phyloP scores from a whole-genome alignment of 805 yeast species.

The Candida coquimbonensis region DNA sequence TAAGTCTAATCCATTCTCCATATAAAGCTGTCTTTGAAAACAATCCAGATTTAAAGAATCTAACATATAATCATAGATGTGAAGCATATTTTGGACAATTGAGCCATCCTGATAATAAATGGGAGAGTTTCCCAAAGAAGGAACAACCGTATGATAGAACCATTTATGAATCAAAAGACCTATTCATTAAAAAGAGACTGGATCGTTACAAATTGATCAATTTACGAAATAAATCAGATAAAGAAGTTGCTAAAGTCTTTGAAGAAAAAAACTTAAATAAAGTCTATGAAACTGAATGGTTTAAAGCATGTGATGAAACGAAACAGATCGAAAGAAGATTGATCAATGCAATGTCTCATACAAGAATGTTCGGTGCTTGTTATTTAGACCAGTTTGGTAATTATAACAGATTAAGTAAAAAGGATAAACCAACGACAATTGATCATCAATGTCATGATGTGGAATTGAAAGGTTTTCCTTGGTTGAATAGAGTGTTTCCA shows the following conservation, averaged over 20 bases:
- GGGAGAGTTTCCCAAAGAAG: slow-evolving; percentile 18
- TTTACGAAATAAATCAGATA: slow-evolving; percentile 4
- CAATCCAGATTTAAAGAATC: not conserved
- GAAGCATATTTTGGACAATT: slow-evolving; percentile 24
- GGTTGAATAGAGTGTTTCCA: slow-evolving; percentile 32
- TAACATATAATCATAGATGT: slow-evolving; percentile 20
- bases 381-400: slow-evolving; percentile 18
- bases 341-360: slow-evolving; percentile 20
- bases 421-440: not conserved
- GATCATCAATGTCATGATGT: slow-evolving; percentile 24
- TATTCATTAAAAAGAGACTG: slow-evolving; percentile 12
- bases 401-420: slow-evolving; percentile 1
- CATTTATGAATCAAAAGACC: slow-evolving; percentile 17
- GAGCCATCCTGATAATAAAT: slow-evolving; percentile 12
- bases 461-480: slow-evolving; percentile 32
- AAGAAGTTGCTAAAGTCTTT: slow-evolving; percentile 11
- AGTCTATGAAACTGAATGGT: slow-evolving; percentile 12
- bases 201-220: slow-evolving; percentile 8
- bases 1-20: not conserved
- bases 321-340: slow-evolving; percentile 18
- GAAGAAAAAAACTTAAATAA: slow-evolving; percentile 11
- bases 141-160: slow-evolving; percentile 14
- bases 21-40: not conserved
- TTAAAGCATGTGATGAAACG: slow-evolving; percentile 13
- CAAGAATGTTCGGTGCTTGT: slow-evolving; percentile 24